Evolutionary conservation across 2,329 filamentous ascomycete genomes (phyloP), one percentile per base, ranked within the genome.

Genomic region (Botrytis tulipae): DNA sequence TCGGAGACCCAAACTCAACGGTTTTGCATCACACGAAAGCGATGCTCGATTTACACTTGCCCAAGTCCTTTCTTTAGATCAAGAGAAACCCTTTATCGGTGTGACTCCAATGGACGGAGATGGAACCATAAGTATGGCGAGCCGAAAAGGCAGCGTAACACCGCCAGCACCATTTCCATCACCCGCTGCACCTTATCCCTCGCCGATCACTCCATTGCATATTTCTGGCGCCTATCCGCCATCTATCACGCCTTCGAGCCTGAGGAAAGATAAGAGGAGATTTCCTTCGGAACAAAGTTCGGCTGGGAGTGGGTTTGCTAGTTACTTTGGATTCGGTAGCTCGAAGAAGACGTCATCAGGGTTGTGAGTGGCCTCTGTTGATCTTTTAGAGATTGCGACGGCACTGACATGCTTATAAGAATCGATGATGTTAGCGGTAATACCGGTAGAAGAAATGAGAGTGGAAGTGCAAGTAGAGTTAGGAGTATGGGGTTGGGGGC

Each of bases 241-340:
- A 25, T 37, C 48, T 7, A 70, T 70, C 14, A 20, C 37, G 4
- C 22, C 54, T 37, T 62, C 46, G 37, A 70, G 25, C 42, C 44
- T 37, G 14, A 72, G 44, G n/a, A 72, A 59, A 42, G 60, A 51
- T 4, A 66, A 57, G n/a, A 72, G 44, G n/a, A 42, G 60, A 32
- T 20, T 72, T 5, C 25, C 46, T 29, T 66, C 59, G 14, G 70
- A 72, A 3, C 37, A 51, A 42, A 54, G 35, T 12, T 72, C 60
- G n/a, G 46, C 29, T 3, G 46, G 60, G 29, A 72, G 70, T 67
- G 70, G 35, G 25, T 35, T 72, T 72, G 70, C 70, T 29, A 72
- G 70, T 25, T 72, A 72, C 6, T 72, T 72, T 44, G 70, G 70
- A 42, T 72, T 72, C 6, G 68, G 68, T 16, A 20, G 20, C 22